These are phyloP conservation scores for Termitomyces sp. DNA, from an alignment of 768 basidiomycete species.

Conservation along the genomic window DNA sequence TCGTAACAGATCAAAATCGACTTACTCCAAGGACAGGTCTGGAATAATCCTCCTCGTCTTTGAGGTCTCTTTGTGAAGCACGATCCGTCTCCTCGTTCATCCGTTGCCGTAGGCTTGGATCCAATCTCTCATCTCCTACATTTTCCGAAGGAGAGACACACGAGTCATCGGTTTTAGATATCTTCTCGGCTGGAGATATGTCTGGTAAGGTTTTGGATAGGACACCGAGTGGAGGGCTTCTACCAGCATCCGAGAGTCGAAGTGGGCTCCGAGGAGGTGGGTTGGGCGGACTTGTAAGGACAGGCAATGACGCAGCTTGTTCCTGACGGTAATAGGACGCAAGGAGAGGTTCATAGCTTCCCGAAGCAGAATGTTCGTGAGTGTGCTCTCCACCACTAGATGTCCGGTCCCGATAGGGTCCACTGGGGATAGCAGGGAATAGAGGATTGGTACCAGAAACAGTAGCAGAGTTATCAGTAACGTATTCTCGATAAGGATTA, in stretches of 20 bases:
- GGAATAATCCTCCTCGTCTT: constrained; percentile 54
- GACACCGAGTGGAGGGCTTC: constrained; percentile 9
- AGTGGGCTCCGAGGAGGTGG: constrained; percentile 32
- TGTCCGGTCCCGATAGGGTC: constrained; percentile 27
- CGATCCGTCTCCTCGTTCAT: constrained; percentile 23
- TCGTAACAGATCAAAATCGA: constrained; percentile 3
- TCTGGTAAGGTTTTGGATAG: constrained; percentile 11
- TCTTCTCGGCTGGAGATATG: constrained; percentile 10
- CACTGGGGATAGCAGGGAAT: constrained; percentile 25
- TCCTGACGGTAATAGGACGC: constrained; percentile 32
- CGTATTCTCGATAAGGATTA: constrained; percentile 53
- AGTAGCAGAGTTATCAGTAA: constrained; percentile 22
- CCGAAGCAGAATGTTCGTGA: constrained; percentile 38
- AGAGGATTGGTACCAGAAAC: constrained; percentile 38
- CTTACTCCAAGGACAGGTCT: constrained; percentile 51
- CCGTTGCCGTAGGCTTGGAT: constrained; percentile 38
- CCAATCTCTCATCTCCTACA: constrained; percentile 36
- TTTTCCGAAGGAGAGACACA: constrained; percentile 31
- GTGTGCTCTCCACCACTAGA: constrained; percentile 24
- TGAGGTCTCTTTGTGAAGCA: constrained; percentile 25
- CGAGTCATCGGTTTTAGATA: constrained; percentile 18
- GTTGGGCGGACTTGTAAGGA: constrained; percentile 22
- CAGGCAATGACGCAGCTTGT: constrained; percentile 12
- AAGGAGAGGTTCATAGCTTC: constrained; percentile 59
- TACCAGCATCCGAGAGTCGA: constrained; percentile 20